Percentiles rank a stretch among this genome's conserved stretches.
Evolutionary conservation across 371 early-diverging fungal species (phyloP).

Genomic region (Umbelopsis sp.): DNA sequence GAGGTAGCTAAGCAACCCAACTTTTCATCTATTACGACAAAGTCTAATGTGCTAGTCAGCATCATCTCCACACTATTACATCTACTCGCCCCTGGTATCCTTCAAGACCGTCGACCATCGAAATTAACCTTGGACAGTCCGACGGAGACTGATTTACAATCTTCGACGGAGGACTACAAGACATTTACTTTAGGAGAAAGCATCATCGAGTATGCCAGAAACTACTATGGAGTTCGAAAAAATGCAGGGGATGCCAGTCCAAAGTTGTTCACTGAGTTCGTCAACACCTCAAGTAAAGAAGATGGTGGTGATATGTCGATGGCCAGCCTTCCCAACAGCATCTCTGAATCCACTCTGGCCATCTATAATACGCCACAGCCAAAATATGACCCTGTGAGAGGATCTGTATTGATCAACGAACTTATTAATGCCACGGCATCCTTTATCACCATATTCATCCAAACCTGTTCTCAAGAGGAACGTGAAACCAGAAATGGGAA

Average conservation of each 20-base stretch:
- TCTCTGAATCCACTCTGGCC: conserved; percentile 19
- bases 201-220: conserved; percentile 42
- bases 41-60: neutral
- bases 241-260: neutral
- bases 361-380: conserved; percentile 26
- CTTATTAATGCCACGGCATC: conserved; percentile 17
- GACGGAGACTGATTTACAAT: neutral
- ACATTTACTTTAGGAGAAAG: conserved; percentile 34
- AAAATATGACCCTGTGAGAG: conserved; percentile 42
- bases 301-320: conserved; percentile 47
- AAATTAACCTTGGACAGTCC: conserved; percentile 16
- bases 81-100: conserved; percentile 37
- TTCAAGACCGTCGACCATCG: conserved; percentile 30
- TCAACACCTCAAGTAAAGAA: conserved; percentile 21
- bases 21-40: neutral
- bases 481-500: neutral
- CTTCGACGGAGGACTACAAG: conserved; percentile 12
- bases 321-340: neutral
- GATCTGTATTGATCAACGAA: conserved; percentile 38
- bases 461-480: neutral
- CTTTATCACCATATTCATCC: neutral
- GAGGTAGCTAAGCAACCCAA: conserved; percentile 21
- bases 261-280: neutral
- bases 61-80: conserved; percentile 27
- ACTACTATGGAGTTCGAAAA: conserved; percentile 35